These are phyloP conservation scores for Dentipellis sp. DNA, from an alignment of 768 basidiomycete species.

Conservation along the genomic window DNA sequence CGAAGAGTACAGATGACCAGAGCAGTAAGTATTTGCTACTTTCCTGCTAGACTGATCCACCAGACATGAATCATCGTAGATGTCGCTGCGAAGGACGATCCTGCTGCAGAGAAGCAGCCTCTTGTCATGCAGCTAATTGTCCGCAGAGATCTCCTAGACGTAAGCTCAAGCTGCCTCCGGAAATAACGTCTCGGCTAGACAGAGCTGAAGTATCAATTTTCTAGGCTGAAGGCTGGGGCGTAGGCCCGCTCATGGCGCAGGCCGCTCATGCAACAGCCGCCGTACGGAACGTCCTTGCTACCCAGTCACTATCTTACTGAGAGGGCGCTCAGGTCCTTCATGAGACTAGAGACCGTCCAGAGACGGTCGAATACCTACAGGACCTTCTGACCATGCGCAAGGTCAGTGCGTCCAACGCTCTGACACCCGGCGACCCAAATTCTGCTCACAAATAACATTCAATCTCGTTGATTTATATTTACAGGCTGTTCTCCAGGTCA, in stretches of 20 bases:
- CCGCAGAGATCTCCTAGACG: slow-evolving; percentile 32
- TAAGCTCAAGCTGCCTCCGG: neutral
- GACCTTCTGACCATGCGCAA: slow-evolving; percentile 34
- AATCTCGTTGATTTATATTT: too few relatives aligned
- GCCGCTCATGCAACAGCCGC: slow-evolving; percentile 34
- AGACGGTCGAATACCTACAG: slow-evolving; percentile 29
- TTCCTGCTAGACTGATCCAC: too few relatives aligned
- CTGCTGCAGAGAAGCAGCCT: slow-evolving; percentile 11
- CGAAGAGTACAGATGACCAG: too few relatives aligned
- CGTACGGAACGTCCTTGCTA: slow-evolving; percentile 16
- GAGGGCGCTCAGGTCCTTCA: slow-evolving; percentile 25
- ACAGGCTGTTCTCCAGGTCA: slow-evolving; percentile 34
- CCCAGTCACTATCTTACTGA: neutral
- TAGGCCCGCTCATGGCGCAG: slow-evolving; percentile 36
- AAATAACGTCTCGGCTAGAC: neutral
- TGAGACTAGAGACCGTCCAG: slow-evolving; percentile 26
- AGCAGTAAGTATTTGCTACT: too few relatives aligned
- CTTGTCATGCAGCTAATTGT: slow-evolving; percentile 37
- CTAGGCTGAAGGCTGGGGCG: slow-evolving; percentile 29
- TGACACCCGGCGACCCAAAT: neutral
- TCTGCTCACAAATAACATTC: too few relatives aligned
- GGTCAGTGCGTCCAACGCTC: slow-evolving; percentile 15
- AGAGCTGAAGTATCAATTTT: neutral
- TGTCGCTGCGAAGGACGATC: neutral
- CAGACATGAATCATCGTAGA: too few relatives aligned